phyloP scores from a whole-genome alignment of 495 filamentous ascomycete genomes.

The Aspergillus avenaceus region DNA sequence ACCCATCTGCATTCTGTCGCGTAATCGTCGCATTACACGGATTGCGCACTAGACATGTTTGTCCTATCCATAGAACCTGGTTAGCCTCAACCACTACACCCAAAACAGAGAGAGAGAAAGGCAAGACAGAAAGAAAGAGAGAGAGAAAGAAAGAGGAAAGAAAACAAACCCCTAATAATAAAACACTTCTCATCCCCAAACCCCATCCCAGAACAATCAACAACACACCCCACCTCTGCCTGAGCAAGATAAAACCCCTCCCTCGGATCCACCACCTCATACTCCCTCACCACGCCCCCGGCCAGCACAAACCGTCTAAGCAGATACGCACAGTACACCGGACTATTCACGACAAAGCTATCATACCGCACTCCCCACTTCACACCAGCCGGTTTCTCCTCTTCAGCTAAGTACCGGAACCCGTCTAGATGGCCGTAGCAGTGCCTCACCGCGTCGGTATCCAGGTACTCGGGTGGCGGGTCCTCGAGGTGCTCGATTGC shows the following conservation, averaged over 20 bases:
- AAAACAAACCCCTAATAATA: constrained; percentile 47
- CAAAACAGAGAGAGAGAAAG: neutral
- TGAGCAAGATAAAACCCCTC: constrained; percentile 45
- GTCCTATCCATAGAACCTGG: constrained; percentile 13
- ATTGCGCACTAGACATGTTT: constrained; percentile 45
- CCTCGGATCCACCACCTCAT: constrained; percentile 36
- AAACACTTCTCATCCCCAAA: constrained; percentile 50
- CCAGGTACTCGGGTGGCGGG: constrained; percentile 40
- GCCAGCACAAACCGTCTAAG: constrained; percentile 47
- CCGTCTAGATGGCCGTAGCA: constrained; percentile 34
- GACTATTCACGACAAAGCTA: constrained; percentile 57
- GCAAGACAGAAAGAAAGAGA: neutral
- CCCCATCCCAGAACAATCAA: constrained; percentile 57
- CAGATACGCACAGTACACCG: constrained; percentile 56
- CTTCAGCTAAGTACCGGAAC: constrained; percentile 35
- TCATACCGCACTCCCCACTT: constrained; percentile 54
- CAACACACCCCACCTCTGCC: constrained; percentile 43
- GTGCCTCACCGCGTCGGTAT: constrained; percentile 22
- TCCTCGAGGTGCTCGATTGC: constrained; percentile 59
- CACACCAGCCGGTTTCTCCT: constrained; percentile 44
- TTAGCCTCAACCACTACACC: neutral
- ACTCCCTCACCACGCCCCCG: constrained; percentile 44
- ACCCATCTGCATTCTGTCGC: constrained; percentile 53
- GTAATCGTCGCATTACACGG: constrained; percentile 52
- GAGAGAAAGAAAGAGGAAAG: neutral